Percentiles rank a stretch among this genome's conserved stretches.
These are phyloP conservation scores for Moniliophthora roreri DNA, from an alignment of 1,284 basidiomycete species.

Conservation along the genomic window DNA sequence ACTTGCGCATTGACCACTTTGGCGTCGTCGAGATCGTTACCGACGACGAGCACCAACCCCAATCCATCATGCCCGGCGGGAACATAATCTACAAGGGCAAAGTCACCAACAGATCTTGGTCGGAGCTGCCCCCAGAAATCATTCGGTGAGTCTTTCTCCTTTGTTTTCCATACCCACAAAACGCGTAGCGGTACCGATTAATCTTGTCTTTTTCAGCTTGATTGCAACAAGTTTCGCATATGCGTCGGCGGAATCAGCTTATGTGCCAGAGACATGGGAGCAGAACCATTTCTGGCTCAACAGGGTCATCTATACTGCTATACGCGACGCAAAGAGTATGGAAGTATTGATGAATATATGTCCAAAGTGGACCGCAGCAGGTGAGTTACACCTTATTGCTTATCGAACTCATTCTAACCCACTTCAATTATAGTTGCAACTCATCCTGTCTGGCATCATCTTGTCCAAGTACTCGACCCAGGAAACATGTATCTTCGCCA, in stretches of 20 bases:
- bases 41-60: not conserved
- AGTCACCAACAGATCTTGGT: slow-evolving; percentile 63
- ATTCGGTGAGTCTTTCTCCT: slow-evolving; percentile 51
- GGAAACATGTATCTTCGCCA: slow-evolving; percentile 33
- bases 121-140: slow-evolving; percentile 67
- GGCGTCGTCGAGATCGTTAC: slow-evolving; percentile 9
- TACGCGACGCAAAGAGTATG: slow-evolving; percentile 54
- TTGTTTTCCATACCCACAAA: slow-evolving; percentile 7
- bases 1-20: slow-evolving; percentile 17
- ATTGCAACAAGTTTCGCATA: slow-evolving; percentile 63
- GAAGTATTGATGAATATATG: slow-evolving; percentile 62
- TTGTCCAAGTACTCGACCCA: slow-evolving; percentile 53
- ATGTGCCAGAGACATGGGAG: slow-evolving; percentile 61
- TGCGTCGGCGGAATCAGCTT: slow-evolving; percentile 41
- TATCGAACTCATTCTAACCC: slow-evolving; percentile 7
- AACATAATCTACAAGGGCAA: slow-evolving; percentile 59
- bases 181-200: slow-evolving; percentile 5
- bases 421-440: slow-evolving; percentile 42
- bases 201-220: slow-evolving; percentile 38
- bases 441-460: slow-evolving; percentile 62
- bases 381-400: slow-evolving; percentile 30
- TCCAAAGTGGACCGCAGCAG: slow-evolving; percentile 41
- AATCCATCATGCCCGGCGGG: slow-evolving; percentile 3
- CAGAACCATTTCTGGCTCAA: slow-evolving; percentile 54
- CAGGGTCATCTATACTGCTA: slow-evolving; percentile 53